Percentiles rank a stretch among this genome's conserved stretches.
Conservation (phyloP, 495 filamentous ascomycete genomes). For the Penicillium coprophilum region DNA sequence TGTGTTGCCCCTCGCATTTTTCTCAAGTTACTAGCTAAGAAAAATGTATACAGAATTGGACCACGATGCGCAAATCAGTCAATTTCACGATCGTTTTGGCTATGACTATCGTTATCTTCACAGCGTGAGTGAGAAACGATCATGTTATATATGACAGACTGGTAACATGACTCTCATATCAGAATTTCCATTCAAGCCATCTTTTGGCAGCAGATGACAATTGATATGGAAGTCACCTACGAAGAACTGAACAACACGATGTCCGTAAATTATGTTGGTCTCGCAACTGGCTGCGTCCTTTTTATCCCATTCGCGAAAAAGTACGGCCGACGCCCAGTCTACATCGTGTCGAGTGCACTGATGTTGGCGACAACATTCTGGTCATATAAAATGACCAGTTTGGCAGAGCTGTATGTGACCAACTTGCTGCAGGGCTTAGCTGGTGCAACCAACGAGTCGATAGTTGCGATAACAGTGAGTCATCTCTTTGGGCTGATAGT, state of each 20-base stretch:
- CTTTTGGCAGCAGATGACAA: constrained; percentile 40
- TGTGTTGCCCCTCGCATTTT: constrained; percentile 4
- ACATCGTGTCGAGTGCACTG: constrained; percentile 32
- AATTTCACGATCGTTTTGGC: constrained; percentile 36
- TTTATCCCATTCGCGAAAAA: constrained; percentile 39
- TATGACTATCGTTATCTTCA: constrained; percentile 35
- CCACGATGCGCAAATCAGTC: constrained; percentile 27
- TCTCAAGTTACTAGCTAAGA: neutral
- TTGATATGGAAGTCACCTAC: constrained; percentile 31
- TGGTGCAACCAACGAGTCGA: constrained; percentile 37
- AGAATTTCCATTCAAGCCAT: constrained; percentile 35
- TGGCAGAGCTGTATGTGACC: constrained; percentile 30
- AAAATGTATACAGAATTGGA: constrained; percentile 34
- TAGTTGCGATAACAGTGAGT: constrained; percentile 37
- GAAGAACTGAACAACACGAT: constrained; percentile 29
- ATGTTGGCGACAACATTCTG: constrained; percentile 36
- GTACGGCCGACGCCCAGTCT: constrained; percentile 37
- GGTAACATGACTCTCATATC: neutral
- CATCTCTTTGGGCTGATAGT: neutral
- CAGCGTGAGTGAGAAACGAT: constrained; percentile 24
- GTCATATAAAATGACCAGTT: constrained; percentile 22
- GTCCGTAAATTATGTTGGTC: constrained; percentile 37
- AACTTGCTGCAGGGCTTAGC: constrained; percentile 36
- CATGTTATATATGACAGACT: neutral
- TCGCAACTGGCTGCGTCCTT: constrained; percentile 32